Evolutionary conservation across 768 basidiomycete genomes (phyloP).

Genomic region (Suillus tomentosus): DNA sequence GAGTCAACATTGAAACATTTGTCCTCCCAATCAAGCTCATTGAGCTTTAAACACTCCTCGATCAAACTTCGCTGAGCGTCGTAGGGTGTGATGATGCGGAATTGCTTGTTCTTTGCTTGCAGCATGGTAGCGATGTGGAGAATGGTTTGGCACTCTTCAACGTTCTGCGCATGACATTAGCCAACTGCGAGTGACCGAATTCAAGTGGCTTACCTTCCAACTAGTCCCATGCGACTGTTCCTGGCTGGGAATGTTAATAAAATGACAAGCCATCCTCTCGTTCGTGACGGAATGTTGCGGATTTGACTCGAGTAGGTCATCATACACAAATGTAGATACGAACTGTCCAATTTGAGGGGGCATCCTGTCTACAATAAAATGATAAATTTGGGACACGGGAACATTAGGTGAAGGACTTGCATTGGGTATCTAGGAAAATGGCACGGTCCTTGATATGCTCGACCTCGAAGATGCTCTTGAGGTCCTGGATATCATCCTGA

Average conservation of each 20-base stretch:
- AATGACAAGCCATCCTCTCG: constrained; percentile 53
- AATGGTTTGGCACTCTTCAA: constrained; percentile 55
- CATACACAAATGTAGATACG: constrained; percentile 70
- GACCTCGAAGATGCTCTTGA: constrained; percentile 82
- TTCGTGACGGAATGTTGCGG: constrained; percentile 49
- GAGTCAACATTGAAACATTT: constrained; percentile 79
- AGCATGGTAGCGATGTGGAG: constrained; percentile 59
- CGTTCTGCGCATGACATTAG: constrained; percentile 37
- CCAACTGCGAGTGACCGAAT: too few species aligned
- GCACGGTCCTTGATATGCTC: constrained; percentile 50
- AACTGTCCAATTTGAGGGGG: constrained; percentile 76
- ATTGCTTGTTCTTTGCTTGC: constrained; percentile 49
- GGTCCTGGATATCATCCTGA: constrained; percentile 61
- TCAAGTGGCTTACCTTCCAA: constrained; percentile 25
- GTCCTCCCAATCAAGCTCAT: constrained; percentile 59
- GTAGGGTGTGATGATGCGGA: constrained; percentile 80
- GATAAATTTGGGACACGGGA: constrained; percentile 12
- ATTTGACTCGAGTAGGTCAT: constrained; percentile 56
- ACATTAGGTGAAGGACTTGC: constrained; percentile 40
- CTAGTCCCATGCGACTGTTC: constrained; percentile 42
- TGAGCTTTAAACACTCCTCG: constrained; percentile 53
- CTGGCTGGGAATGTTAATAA: constrained; percentile 56
- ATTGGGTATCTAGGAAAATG: constrained; percentile 72
- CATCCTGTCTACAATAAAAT: constrained; percentile 66
- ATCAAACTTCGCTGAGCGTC: constrained; percentile 66